Evolutionary conservation across 2,329 filamentous ascomycete genomes (phyloP), one percentile per base, ranked within the genome.

Genomic region (Purpureocillium lavendulum): DNA sequence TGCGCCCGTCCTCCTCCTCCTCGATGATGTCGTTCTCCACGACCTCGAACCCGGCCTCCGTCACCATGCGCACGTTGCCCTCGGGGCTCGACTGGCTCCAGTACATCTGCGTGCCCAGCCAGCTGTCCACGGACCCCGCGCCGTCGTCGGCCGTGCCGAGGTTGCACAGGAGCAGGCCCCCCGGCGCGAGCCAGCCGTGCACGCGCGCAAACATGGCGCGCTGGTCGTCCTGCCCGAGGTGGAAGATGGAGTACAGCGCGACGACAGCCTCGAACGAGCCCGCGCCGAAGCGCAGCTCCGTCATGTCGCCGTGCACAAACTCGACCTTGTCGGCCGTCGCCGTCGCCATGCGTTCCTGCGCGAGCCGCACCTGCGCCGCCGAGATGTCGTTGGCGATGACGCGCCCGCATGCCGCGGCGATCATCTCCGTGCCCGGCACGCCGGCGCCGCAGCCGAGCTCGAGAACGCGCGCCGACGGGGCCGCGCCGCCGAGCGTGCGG

Each of bases 71-170:
- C 16, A n/a, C 11, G 18, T 36, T 36, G 12, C 16, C 28, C 16
- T 11, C 16, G 17, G 16, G 17, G 14, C 28, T 17, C 14, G 14
- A 36, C 6, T 36, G 34, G 18, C 34, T 36, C 34, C 34, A 36
- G 18, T 24, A 36, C 34, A 36, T 36, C 18, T 28, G 21, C 12
- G 34, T 36, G 4, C 34, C 34, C 34, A 36, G 34, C 34, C 34
- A 36, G 8, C 28, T 24, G 4, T 15, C 10, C 34, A 28, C 21
- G 4, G 34, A 36, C 12, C 34, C 34, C 16, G 4, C 10, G 21
- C 21, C 21, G 6, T 26, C 21, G 21, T 26, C 21, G 16, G 10
- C 15, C 8, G 15, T 15, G 34, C 34, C 34, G 4, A 36, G 34
- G 15, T 36, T 36, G 18, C 34, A 36, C 15, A 36, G 10, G 12